These are phyloP conservation scores for Fusarium equiseti DNA, from an alignment of 2,329 filamentous ascomycete genomes.

Conservation along the genomic window DNA sequence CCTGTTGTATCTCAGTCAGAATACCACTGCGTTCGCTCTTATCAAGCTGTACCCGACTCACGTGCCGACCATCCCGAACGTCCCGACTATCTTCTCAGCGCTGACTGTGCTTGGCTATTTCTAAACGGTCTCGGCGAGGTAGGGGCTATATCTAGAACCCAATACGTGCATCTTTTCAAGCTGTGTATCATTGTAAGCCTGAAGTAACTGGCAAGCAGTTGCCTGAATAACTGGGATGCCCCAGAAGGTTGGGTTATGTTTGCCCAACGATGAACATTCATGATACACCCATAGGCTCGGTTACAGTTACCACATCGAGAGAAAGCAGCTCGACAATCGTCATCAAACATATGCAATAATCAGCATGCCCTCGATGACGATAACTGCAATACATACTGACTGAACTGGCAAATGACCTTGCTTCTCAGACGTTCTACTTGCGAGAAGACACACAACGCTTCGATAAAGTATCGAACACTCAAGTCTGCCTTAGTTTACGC, in stretches of 20 bases:
- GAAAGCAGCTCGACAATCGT: slow-evolving; percentile 13
- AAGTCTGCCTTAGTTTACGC: background rate
- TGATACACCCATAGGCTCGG: slow-evolving; percentile 19
- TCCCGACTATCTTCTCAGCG: background rate
- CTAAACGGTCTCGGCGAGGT: background rate
- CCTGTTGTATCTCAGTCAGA: background rate
- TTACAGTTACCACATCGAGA: slow-evolving; percentile 10
- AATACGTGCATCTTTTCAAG: background rate
- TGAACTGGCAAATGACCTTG: background rate
- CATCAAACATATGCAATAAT: background rate
- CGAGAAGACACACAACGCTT: background rate
- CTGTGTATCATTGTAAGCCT: background rate
- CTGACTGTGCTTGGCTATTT: background rate
- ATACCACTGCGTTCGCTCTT: background rate
- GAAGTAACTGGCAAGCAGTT: background rate
- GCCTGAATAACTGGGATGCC: background rate
- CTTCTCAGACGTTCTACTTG: background rate
- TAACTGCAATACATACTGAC: background rate
- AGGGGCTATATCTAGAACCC: background rate
- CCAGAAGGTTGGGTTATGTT: background rate
- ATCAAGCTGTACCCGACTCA: background rate
- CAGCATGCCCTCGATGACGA: background rate
- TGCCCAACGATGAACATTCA: slow-evolving; percentile 6
- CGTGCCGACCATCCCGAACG: background rate
- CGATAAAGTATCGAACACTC: background rate